These are phyloP conservation scores for Candida michaelii DNA, from an alignment of 805 yeast species.

Conservation along the genomic window DNA sequence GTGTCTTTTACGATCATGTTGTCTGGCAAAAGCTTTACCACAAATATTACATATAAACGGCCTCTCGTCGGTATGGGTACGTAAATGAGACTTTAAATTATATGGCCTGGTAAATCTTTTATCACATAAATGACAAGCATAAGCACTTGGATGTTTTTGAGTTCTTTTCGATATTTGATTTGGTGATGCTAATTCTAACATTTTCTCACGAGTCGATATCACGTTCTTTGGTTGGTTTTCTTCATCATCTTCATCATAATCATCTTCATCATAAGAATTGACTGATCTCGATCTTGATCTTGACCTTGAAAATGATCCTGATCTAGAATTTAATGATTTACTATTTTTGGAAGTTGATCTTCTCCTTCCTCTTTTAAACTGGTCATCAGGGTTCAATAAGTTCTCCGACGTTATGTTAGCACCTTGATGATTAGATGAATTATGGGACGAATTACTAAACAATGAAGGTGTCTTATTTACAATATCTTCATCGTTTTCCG, in stretches of 20 bases:
- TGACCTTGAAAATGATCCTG: constrained; percentile 19
- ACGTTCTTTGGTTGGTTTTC: constrained; percentile 13
- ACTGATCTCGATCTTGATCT: constrained; percentile 24
- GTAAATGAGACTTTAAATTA: constrained; percentile 83
- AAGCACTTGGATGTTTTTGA: constrained; percentile 72
- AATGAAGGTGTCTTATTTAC: constrained; percentile 52
- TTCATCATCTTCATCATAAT: constrained; percentile 18
- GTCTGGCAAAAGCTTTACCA: constrained; percentile 69
- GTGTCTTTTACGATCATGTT: constrained; percentile 46
- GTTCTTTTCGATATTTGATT: constrained; percentile 51
- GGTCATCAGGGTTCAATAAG: constrained; percentile 33
- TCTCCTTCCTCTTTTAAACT: constrained; percentile 44
- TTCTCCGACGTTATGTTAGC: constrained; percentile 8
- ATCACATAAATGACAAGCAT: constrained; percentile 79
- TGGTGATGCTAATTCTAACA: constrained; percentile 66
- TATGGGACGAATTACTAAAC: constrained; percentile 48
- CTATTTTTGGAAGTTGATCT: constrained; percentile 21
- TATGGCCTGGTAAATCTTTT: constrained; percentile 90
- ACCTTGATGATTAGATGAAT: constrained; percentile 11
- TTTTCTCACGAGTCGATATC: constrained; percentile 50
- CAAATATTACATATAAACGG: constrained; percentile 73
- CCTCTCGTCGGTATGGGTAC: constrained; percentile 86
- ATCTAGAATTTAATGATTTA: constrained; percentile 14
- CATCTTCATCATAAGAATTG: constrained; percentile 14
- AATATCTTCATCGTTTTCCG: constrained; percentile 21